Conservation (phyloP, 78 protist species). For the Chrysochromulina parva region DNA sequence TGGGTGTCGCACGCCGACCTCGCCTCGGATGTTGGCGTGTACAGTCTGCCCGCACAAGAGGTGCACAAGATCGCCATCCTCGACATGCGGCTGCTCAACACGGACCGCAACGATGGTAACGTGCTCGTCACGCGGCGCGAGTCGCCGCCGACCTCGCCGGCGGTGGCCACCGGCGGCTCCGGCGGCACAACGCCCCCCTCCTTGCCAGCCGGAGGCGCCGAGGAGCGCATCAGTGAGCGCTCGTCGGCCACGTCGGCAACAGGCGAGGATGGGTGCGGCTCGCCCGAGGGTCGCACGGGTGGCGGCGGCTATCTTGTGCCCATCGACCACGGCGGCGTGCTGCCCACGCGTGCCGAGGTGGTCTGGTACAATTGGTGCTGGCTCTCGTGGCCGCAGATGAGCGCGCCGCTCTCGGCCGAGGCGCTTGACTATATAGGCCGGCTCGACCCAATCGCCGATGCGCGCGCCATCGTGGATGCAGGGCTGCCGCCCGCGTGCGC, state of each 20-base stretch:
- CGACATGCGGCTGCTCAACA: constrained; percentile 49
- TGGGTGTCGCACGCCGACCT: not conserved
- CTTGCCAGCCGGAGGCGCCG: too few species aligned
- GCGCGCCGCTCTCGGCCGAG: not conserved
- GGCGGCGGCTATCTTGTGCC: constrained; percentile 21
- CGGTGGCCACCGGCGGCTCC: too few species aligned
- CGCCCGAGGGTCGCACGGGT: not conserved
- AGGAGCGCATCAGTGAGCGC: too few species aligned
- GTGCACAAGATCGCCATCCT: constrained; percentile 47
- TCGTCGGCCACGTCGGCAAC: too few species aligned
- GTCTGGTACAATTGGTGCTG: constrained; percentile 39
- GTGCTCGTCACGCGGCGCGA: not conserved
- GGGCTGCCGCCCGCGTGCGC: not conserved
- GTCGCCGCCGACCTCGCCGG: too few species aligned
- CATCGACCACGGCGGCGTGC: constrained; percentile 47
- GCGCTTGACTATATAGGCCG: not conserved
- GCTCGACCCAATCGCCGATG: not conserved
- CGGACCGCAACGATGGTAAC: constrained; percentile 44
- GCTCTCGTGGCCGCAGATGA: constrained; percentile 41
- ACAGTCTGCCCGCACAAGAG: not conserved
- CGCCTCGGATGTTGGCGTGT: not conserved
- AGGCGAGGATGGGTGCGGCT: not conserved
- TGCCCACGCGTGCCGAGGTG: constrained; percentile 3
- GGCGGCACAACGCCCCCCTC: too few species aligned
- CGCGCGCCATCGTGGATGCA: not conserved